Evolutionary conservation across 345 rosid genomes (phyloP), one percentile per base, ranked within the genome.

Genomic region (Aethionema arabicum): DNA sequence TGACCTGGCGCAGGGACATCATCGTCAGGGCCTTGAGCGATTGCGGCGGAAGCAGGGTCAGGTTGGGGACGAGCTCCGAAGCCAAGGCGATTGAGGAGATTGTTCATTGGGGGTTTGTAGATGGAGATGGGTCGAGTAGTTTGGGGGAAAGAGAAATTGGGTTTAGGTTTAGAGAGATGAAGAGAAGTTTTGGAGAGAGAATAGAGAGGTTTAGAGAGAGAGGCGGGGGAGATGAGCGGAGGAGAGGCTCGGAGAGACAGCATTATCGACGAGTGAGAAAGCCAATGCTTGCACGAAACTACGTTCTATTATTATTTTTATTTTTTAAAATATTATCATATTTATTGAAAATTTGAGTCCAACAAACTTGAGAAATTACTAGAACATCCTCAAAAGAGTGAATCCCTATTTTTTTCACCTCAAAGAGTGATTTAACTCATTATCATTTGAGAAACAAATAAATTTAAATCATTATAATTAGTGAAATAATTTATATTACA

Each of bases 231-330:
- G 63, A 76, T 85, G 5, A 86, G 78, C 35, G 79, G 84, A 40
- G 79, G 82, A 16, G 93, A 81, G 60, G 85, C 91, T 1, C 74
- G 77, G 16, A 95, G 86, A 8, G 83, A 83, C 6, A 81, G 95
- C 80, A 80, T 89, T 61, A 79, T 82, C 86, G 3, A 89, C 77
- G 77, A 72, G 78, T 12, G 72, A 67, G 38, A 73, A 42, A 2
- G 2, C 27, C 27, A 21, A 21, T 2, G 2, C 2, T 21, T 6
- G 14, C 39, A 39, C 31, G 16, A 39, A 51, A 50, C 11, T 30
- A 6, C 66, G 4, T 39, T n/a, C n/a, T 21, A 21, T 21, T 21
- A 21, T 21, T 2, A 21, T 21, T 21, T 21, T 21, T 21, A 21
- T 21, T 21, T 21, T 21, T 21, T 21, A 21, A 21, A 21, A 21